Conservation (phyloP, 106 monocot genomes). For the Agapanthus africanus region DNA sequence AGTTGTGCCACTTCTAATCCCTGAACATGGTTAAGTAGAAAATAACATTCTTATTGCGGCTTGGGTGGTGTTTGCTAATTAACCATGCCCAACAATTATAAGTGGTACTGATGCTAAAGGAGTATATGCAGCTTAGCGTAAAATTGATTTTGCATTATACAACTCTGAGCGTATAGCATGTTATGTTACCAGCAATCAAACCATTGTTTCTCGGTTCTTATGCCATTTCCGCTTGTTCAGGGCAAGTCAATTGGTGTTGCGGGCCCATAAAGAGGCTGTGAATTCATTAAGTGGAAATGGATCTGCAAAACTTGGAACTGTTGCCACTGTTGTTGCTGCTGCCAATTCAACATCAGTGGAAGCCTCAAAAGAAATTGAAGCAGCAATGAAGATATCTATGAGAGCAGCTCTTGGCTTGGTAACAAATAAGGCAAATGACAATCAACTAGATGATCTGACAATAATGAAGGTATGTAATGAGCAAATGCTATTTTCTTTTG, state of each 20-base stretch:
- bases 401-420: conserved; percentile 62
- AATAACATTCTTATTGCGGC: neutral
- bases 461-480: conserved; percentile 73
- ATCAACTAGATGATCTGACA: conserved; percentile 64
- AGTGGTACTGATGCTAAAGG: no score
- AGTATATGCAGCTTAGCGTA: no score
- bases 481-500: conserved; percentile 11
- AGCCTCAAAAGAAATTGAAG: conserved; percentile 90
- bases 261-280: conserved; percentile 95
- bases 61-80: neutral
- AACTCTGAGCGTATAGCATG: no score
- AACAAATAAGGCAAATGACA: conserved; percentile 42
- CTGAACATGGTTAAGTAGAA: neutral
- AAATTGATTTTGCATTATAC: no score
- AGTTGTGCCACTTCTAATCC: neutral
- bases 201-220: no score
- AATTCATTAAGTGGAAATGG: conserved; percentile 82
- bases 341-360: conserved; percentile 89
- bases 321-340: conserved; percentile 87
- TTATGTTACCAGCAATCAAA: no score
- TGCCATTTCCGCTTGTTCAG: no score
- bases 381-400: conserved; percentile 82
- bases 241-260: conserved; percentile 85
- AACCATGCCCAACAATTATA: neutral
- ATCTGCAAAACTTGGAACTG: conserved; percentile 76